phyloP scores from a whole-genome alignment of 2,329 filamentous ascomycete species.

The Cordyceps farinosa region DNA sequence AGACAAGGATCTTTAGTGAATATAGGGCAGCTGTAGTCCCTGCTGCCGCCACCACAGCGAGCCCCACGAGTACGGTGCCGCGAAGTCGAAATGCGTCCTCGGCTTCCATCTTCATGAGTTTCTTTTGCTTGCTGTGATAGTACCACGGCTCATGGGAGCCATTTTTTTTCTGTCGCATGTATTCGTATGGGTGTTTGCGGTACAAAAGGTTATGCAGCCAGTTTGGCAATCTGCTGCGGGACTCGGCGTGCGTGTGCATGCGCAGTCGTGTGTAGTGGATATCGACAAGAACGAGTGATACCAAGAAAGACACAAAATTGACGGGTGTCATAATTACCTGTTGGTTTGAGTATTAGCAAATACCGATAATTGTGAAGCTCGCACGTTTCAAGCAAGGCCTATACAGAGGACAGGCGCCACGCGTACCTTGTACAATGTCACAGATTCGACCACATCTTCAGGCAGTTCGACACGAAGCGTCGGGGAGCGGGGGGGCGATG shows the following conservation, averaged over 20 bases:
- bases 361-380: background rate
- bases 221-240: constrained; percentile 29
- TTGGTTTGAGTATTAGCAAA: background rate
- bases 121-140: constrained; percentile 56
- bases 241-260: constrained; percentile 35
- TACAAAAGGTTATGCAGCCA: constrained; percentile 44
- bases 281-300: constrained; percentile 63
- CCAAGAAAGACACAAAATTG: constrained; percentile 59
- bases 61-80: constrained; percentile 46
- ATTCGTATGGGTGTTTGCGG: constrained; percentile 38
- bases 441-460: background rate
- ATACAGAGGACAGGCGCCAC: background rate
- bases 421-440: constrained; percentile 9
- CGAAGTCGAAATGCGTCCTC: constrained; percentile 61
- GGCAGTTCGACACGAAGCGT: background rate
- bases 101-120: constrained; percentile 59
- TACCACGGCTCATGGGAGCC: constrained; percentile 33
- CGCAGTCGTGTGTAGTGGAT: constrained; percentile 51
- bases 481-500: background rate
- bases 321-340: constrained; percentile 58
- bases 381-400: background rate
- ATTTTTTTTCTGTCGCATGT: constrained; percentile 24
- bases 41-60: constrained; percentile 38
- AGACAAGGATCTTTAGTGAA: background rate
- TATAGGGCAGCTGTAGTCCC: constrained; percentile 28